Base-by-base conservation (phyloP, 2,329 filamentous ascomycete genomes). In the Trichophyton equinum region DNA sequence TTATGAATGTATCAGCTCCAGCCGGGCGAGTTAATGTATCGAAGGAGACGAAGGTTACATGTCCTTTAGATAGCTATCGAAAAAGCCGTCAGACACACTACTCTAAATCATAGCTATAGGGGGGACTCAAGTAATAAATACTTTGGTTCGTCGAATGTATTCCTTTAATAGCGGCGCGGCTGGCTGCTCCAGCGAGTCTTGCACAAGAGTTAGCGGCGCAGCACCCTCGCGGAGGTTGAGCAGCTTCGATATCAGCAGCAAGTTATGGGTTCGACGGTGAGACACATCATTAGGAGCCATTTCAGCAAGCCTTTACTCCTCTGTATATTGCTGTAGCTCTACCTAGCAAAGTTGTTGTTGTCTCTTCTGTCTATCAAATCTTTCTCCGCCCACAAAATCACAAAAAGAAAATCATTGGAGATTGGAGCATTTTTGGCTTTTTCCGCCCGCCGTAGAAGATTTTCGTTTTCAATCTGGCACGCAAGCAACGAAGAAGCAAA, bases 131-230 rank as follows among this genome's bases (percentile, higher is more conserved):
- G 22, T 33, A 11, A 11, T 18, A 36, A 7, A 58, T 58, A 88
- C 89, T 77, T 86, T 88, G 60, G 88, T 89, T 67, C 91, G 82
- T 55, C 80, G 78, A 60, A 88, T 82, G 73, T 92, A 89, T 73
- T 96, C 91, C 18, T 78, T 75, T 1, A 92, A 65, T 3, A 96
- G 75, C 0, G 85, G 85, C 33, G 78, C 80, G 5, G 85, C 88
- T 27, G 85, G 84, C 74, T 96, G 91, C 75, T 95, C 90, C 33
- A 96, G 78, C 38, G 81, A 89, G 73, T 97, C 92, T 61, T 96
- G 79, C 2, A 96, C 75, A 27, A 97, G 78, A 0, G 91, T 96
- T 68, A 97, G 84, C 2, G 92, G 92, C 57, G 90, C 95, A 13
- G 87, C 85, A 61, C 84, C 85, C 72, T 94, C 88, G 64, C 89